Percentiles rank a stretch among this genome's conserved stretches.
phyloP scores from a whole-genome alignment of 768 basidiomycete species.

The Phlebiopsis gigantea region DNA sequence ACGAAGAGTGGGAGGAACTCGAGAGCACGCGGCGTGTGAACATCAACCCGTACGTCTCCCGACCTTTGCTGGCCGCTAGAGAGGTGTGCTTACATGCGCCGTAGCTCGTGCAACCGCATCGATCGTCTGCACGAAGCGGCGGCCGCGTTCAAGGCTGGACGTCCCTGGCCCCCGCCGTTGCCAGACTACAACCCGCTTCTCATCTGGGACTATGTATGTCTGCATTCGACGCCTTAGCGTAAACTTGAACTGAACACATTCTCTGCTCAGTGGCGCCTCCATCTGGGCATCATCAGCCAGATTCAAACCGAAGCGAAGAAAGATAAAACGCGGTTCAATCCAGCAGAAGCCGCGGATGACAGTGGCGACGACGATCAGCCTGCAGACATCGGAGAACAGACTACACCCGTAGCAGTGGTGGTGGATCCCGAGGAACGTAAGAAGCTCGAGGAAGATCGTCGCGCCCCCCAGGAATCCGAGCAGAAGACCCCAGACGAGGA shows the following conservation, averaged over 20 bases:
- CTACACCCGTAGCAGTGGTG: constrained; percentile 5
- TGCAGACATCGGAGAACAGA: constrained; percentile 12
- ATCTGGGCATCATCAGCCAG: constrained; percentile 41
- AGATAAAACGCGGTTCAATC: constrained; percentile 12
- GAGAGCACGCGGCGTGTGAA: constrained; percentile 43
- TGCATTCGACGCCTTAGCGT: not conserved
- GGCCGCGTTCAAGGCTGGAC: constrained; percentile 44
- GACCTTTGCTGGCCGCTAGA: not conserved
- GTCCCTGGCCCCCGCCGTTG: constrained; percentile 32
- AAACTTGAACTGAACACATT: not conserved
- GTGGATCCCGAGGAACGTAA: not conserved
- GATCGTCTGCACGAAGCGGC: constrained; percentile 60
- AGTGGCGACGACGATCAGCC: constrained; percentile 36
- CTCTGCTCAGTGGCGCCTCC: constrained; percentile 51
- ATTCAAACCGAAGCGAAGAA: constrained; percentile 13
- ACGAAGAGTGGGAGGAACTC: constrained; percentile 64
- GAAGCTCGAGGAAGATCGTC: not conserved
- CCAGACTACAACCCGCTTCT: constrained; percentile 26
- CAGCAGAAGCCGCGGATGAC: constrained; percentile 19
- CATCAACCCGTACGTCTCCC: constrained; percentile 44
- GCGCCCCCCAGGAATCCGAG: not conserved
- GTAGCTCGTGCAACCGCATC: constrained; percentile 37
- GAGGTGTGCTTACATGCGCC: not conserved
- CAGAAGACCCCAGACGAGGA: constrained; percentile 9
- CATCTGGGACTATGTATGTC: constrained; percentile 65